Base-by-base conservation (phyloP, 2,329 filamentous ascomycete species). In the Diaporthe longicolla region DNA sequence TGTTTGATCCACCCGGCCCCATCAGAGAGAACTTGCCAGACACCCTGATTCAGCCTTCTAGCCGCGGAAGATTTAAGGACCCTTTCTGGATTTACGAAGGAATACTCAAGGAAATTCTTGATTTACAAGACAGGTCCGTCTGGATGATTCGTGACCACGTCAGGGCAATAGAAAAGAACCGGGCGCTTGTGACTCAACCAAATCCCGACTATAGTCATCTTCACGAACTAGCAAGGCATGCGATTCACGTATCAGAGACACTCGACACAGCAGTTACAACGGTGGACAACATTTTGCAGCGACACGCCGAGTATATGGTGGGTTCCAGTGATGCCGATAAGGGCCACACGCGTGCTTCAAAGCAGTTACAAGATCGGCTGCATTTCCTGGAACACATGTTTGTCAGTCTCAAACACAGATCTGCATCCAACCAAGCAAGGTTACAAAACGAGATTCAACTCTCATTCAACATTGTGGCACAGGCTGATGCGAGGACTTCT, bases 361-460 rank as follows among this genome's bases (percentile, higher is more conserved):
- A 58, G 21, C 21, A 58, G 29, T 29, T 70, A 15, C 79, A 80
- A 32, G 75, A 80, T 40, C 77, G 81, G 5, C 78, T 87, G 7
- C 73, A 77, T 0, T 83, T 81, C 70, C 79, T 77, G 50, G 78
- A 82, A 37, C 79, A 82, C 24, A 80, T 84, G 21, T 68, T 85
- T 1, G 74, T 77, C 21, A 83, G 81, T 68, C 79, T 86, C 0
- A 80, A 80, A 3, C 75, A 79, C 15, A 82, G 86, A 17, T 81
- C 85, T 0, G 74, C 75, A 0, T 82, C 85, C 0, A 87, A 84
- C 77, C 81, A 82, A 17, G 80, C 84, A 19, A 76, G 90, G 73
- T 82, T 92, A 78, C 66, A 87, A 79, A 80, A 91, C 82, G 79
- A 92, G 85, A 84, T 92, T 81, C 81, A 91, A 73, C 82, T 92